Conservation (phyloP, 805 yeast species). For the Spathaspora sp. region DNA sequence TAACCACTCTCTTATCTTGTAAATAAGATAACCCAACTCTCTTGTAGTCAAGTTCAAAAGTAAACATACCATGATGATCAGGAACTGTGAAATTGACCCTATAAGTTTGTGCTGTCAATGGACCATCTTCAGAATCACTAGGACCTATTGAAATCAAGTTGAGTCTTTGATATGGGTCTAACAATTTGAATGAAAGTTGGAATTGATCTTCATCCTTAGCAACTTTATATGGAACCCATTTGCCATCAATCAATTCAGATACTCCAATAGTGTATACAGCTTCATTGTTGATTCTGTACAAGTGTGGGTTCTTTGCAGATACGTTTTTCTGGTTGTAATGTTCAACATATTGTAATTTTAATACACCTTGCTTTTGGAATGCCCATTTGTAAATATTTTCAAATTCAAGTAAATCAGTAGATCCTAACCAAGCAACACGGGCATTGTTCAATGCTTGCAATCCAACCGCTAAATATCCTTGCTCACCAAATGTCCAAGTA, state of each 20-base stretch:
- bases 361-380: slow-evolving; percentile 63
- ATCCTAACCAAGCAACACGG: slow-evolving; percentile 80
- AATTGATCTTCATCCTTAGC: slow-evolving; percentile 45
- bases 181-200: slow-evolving; percentile 83
- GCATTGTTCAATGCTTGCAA: slow-evolving; percentile 80
- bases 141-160: slow-evolving; percentile 47
- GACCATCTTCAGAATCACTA: slow-evolving; percentile 32
- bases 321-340: slow-evolving; percentile 53
- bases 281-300: slow-evolving; percentile 75
- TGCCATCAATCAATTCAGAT: slow-evolving; percentile 40
- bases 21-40: slow-evolving; percentile 74
- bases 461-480: slow-evolving; percentile 71
- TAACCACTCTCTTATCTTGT: slow-evolving; percentile 61
- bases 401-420: slow-evolving; percentile 44
- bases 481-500: slow-evolving; percentile 78
- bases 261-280: slow-evolving; percentile 53
- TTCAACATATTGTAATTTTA: slow-evolving; percentile 50
- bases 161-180: slow-evolving; percentile 92
- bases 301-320: slow-evolving; percentile 29
- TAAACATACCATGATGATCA: slow-evolving; percentile 96
- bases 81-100: slow-evolving; percentile 67
- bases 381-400: slow-evolving; percentile 54
- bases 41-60: slow-evolving; percentile 74
- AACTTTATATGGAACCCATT: slow-evolving; percentile 66
- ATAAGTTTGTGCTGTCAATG: slow-evolving; percentile 39